Evolutionary conservation across 2,329 filamentous ascomycete genomes (phyloP).

Genomic region (Cladosporium austrohemisphaericum): DNA sequence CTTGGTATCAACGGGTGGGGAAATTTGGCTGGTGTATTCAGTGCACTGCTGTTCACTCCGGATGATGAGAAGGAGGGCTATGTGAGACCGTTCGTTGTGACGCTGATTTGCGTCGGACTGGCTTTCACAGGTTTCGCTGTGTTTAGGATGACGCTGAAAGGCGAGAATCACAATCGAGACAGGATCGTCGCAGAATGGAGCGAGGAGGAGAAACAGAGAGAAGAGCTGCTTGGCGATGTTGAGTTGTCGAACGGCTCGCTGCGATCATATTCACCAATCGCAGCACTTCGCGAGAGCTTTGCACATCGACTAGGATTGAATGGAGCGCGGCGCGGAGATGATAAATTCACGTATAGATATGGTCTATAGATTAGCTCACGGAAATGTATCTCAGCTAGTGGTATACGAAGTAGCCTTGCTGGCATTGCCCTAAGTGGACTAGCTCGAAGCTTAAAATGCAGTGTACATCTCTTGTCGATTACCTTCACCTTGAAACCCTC

Average conservation of each 20-base stretch:
- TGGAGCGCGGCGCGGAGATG: constrained; percentile 40
- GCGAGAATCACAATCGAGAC: constrained; percentile 38
- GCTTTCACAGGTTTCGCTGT: constrained; percentile 40
- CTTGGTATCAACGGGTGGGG: constrained; percentile 56
- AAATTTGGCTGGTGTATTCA: constrained; percentile 46
- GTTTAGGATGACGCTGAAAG: constrained; percentile 36
- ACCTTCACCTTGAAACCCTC: neutral
- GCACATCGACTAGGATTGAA: constrained; percentile 34
- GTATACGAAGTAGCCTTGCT: neutral
- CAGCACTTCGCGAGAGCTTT: constrained; percentile 19
- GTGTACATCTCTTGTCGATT: neutral
- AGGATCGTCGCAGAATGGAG: constrained; percentile 27
- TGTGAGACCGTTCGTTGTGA: constrained; percentile 41
- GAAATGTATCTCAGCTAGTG: neutral
- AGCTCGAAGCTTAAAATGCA: neutral
- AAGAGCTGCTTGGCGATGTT: constrained; percentile 32
- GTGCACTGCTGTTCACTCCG: constrained; percentile 43
- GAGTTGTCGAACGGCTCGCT: constrained; percentile 23
- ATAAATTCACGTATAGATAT: constrained; percentile 47
- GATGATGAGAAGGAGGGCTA: constrained; percentile 40
- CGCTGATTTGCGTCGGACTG: constrained; percentile 37
- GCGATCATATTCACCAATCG: constrained; percentile 14
- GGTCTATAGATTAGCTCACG: constrained; percentile 24
- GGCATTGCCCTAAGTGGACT: neutral
- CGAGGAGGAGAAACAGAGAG: constrained; percentile 39